Evolutionary conservation across 805 yeast species (phyloP), one percentile per base, ranked within the genome.

Genomic region (Sugiyamaella chiloensis): DNA sequence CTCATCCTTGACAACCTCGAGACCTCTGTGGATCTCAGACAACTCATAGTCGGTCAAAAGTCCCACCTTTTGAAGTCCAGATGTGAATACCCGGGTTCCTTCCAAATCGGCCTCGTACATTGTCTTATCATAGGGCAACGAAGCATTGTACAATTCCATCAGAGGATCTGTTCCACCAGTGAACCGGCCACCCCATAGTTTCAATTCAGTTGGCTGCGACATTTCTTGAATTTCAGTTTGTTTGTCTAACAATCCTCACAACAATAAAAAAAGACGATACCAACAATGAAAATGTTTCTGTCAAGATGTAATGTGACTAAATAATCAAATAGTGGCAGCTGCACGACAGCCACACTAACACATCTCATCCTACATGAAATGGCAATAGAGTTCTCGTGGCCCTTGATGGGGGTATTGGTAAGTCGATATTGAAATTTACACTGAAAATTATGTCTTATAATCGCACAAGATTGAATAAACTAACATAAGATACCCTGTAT

Each of bases 171-270:
- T 82, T 53, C 91, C 91, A 41, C 75, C 98, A 52, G 97, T 91
- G 71, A 91, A 91, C 69, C 99, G 80, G 60, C 98, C 99, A 60
- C 99, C 99, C 99, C 99, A 91, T 56, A 91, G 74, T 67, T 83
- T 90, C 59, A 73, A 75, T 69, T 84, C 89, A 24, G 82, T 69
- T 40, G 51, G 51, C 40, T 48, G 47, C n/a, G 42, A n/a, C 49
- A 46, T 46, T 9, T 24, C 19, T 14, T 7, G 16, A 5, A n/a
- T 8, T 26, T 11, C 7, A 26, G 29, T 26, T 26, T 26, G 36
- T 19, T 3, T 5, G 11, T 19, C 3, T 6, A 34, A 8, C 19
- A 16, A 19, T 34, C 4, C 21, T 34, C 21, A 6, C 16, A 21
- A 34, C 20, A 21, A 12, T 34, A 21, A 34, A 34, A 34, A 26